Base-by-base conservation (phyloP, 2,329 filamentous ascomycete genomes). In the Trichoderma afroharzianum region DNA sequence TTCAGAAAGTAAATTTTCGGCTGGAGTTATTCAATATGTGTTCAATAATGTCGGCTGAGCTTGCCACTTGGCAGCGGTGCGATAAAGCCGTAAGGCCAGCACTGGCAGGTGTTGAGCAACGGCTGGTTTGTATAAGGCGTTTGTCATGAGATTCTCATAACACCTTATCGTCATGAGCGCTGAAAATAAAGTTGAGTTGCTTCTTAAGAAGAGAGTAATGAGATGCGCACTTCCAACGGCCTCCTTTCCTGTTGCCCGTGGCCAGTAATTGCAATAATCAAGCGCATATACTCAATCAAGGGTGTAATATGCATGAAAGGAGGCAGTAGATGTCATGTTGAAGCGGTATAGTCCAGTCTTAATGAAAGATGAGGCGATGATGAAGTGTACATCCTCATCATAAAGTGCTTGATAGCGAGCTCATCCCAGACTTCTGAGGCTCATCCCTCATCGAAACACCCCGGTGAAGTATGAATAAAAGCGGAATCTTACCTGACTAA, bases 401-500 rank as follows among this genome's bases (percentile, higher is more conserved):
- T 14, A 15, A 47, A 18, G 15, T 14, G 9, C 24, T 30, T 32
- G 6, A 33, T 18, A 30, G 21, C 1, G 28, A 50, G 32, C 4
- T 9, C 4, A 15, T 4, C 57, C 9, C 67, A 62, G 67, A 18
- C 67, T 69, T 43, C 68, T 63, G 58, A 43, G 58, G 8, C 47
- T 32, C 64, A 21, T 70, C 6, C 26, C 24, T 28, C 14, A 14
- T 32, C 47, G 14, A 39, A 32, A 21, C 8, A 15, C 1, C 24
- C 21, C 18, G n/a, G 43, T 4, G 2, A 63, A 7, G 43, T 50
- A 30, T 32, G 36, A 69, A 62, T 24, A 15, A 53, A 53, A 36
- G 24, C 4, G 24, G 30, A 2, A 15, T 67, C 91, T 84, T 80
- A 95, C 93, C 92, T 97, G 95, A 83, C 97, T 96, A 84, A 99